phyloP scores from a whole-genome alignment of 495 filamentous ascomycete species.

The Xylaria castorea region DNA sequence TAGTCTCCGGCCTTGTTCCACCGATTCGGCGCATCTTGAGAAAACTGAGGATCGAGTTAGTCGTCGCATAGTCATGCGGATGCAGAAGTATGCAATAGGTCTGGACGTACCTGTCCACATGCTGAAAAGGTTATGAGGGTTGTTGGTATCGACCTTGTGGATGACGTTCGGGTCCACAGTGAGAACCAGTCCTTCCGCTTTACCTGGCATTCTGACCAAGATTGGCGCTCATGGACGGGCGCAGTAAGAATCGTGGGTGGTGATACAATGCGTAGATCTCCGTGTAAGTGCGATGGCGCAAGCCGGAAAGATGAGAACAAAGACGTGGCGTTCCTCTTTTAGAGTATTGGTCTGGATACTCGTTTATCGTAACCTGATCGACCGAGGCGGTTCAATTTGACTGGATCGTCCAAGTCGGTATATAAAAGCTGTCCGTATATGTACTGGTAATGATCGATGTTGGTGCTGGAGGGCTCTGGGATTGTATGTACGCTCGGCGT shows the following conservation, averaged over 20 bases:
- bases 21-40: constrained; percentile 90
- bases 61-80: constrained; percentile 18
- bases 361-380: constrained; percentile 31
- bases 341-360: constrained; percentile 24
- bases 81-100: constrained; percentile 26
- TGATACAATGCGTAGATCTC: background rate
- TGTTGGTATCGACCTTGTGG: constrained; percentile 91
- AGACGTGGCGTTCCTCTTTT: background rate
- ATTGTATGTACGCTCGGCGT: constrained; percentile 32
- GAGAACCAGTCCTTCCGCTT: constrained; percentile 69
- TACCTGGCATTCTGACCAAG: constrained; percentile 53
- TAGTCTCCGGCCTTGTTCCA: constrained; percentile 89
- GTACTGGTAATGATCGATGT: constrained; percentile 12
- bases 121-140: constrained; percentile 91
- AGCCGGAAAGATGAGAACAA: background rate
- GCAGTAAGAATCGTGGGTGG: constrained; percentile 23
- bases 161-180: constrained; percentile 86
- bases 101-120: constrained; percentile 91
- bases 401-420: constrained; percentile 8
- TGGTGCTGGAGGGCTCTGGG: constrained; percentile 18
- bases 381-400: constrained; percentile 27
- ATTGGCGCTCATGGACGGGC: constrained; percentile 38
- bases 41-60: constrained; percentile 70
- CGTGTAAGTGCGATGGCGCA: constrained; percentile 1
- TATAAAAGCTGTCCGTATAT: background rate